phyloP scores from a whole-genome alignment of 306 rosid species.

The Oxytropis ochrocephala region DNA sequence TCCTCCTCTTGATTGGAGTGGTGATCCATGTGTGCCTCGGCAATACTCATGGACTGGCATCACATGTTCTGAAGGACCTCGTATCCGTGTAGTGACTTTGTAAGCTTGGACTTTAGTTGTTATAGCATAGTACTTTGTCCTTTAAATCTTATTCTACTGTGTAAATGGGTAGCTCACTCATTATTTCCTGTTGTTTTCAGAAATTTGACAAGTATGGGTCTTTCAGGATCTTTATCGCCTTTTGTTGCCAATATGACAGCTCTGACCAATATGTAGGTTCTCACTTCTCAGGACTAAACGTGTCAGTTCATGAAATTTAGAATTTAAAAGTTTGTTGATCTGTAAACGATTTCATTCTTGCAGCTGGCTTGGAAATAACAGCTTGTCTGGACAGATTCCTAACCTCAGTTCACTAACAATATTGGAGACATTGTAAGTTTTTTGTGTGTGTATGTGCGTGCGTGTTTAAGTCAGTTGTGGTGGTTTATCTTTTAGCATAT shows the following conservation, averaged over 20 bases:
- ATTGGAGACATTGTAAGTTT: conserved; percentile 74
- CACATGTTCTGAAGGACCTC: conserved; percentile 64
- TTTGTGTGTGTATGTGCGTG: neutral
- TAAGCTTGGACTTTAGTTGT: conserved; percentile 39
- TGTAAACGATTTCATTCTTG: conserved; percentile 9
- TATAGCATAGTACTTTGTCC: neutral
- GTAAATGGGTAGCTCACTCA: conserved; percentile 24
- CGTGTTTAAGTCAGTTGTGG: neutral
- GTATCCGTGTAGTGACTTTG: conserved; percentile 65
- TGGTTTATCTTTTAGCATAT: conserved; percentile 5
- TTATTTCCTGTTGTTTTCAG: conserved; percentile 43
- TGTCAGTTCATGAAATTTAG: conserved; percentile 2
- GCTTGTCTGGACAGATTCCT: conserved; percentile 73
- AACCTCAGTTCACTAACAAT: conserved; percentile 56
- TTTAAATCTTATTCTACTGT: neutral
- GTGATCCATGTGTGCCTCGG: conserved; percentile 83
- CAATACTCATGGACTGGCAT: conserved; percentile 86
- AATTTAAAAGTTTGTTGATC: neutral
- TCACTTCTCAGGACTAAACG: conserved; percentile 18
- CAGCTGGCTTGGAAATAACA: conserved; percentile 90
- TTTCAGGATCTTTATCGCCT: conserved; percentile 78
- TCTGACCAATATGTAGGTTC: conserved; percentile 60
- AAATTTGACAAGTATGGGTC: conserved; percentile 73
- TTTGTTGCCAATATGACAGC: conserved; percentile 79
- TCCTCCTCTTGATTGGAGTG: conserved; percentile 78